These are phyloP conservation scores for Hypericum perforatum DNA, from an alignment of 345 rosid species.

Conservation along the genomic window DNA sequence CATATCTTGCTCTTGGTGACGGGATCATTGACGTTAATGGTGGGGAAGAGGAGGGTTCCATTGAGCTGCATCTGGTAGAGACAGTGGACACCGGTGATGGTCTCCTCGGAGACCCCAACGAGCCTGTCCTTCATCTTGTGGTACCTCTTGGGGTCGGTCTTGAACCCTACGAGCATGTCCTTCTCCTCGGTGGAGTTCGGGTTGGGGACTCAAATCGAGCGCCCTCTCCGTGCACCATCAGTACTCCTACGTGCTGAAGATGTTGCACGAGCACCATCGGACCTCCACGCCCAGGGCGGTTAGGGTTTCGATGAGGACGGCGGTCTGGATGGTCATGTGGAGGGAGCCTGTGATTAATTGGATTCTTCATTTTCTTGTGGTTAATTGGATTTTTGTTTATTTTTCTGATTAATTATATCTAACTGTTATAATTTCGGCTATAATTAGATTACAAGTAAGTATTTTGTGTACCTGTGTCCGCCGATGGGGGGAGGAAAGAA, in stretches of 20 bases:
- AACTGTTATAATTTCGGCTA: too few species aligned
- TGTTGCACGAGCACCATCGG: slow-evolving; percentile 94
- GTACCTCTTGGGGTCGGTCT: slow-evolving; percentile 54
- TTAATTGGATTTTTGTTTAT: too few species aligned
- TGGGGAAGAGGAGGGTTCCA: slow-evolving; percentile 73
- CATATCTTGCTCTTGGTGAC: slow-evolving; percentile 98
- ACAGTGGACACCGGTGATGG: slow-evolving; percentile 81
- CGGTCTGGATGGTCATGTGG: slow-evolving; percentile 93
- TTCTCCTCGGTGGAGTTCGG: slow-evolving; percentile 71
- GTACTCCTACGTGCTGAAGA: slow-evolving; percentile 91
- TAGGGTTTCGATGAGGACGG: slow-evolving; percentile 80
- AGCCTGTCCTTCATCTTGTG: slow-evolving; percentile 75
- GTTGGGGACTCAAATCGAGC: slow-evolving; percentile 89
- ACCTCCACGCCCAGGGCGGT: slow-evolving; percentile 82
- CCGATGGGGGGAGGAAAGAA: too few species aligned
- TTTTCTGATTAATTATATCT: too few species aligned
- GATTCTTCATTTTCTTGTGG: too few species aligned
- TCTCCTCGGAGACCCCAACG: slow-evolving; percentile 90
- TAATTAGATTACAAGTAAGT: too few species aligned
- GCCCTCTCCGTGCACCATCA: slow-evolving; percentile 98
- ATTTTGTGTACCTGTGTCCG: too few species aligned
- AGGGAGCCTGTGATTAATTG: slow-evolving; percentile 91
- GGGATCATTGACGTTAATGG: slow-evolving; percentile 87
- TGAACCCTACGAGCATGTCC: slow-evolving; percentile 70
- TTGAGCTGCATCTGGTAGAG: slow-evolving; percentile 77